Evolutionary conservation across 2,329 filamentous ascomycete species (phyloP), one percentile per base, ranked within the genome.

Genomic region (Arthrobotrys conoides): DNA sequence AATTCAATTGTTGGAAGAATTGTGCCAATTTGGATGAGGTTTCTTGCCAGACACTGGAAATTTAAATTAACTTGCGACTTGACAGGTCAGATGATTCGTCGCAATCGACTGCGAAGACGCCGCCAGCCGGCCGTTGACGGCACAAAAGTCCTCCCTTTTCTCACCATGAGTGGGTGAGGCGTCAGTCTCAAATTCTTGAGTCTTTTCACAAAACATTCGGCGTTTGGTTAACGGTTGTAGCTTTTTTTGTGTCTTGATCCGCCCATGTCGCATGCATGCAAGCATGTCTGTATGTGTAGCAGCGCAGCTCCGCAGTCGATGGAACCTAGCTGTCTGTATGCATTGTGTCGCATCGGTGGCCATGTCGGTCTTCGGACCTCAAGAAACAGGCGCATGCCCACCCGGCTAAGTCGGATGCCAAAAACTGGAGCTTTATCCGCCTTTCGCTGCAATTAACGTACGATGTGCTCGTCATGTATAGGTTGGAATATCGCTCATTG

Each of bases 331-430:
- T 20, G n/a, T 27, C 22, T 22, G n/a, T 51, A 3, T 51, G 48
- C 48, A 51, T 51, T 24, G 22, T 46, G 6, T 36, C 49, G 44
- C 36, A 51, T 33, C 51, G 53, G 53, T 59, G 53, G 33, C 51
- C 51, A 53, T 53, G 61, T 33, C 48, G 14, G 18, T 16, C 38
- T 38, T 44, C 9, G 33, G 12, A 41, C 16, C 16, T 41, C 38
- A 41, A 71, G 61, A 71, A 49, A 46, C 75, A 30, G 75, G 68
- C 53, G 68, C 38, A 59, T 61, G 63, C 51, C 63, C 55, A 30
- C 27, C 75, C 75, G 75, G 75, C 68, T 78, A 78, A 72, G 75
- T 78, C 75, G 75, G 75, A 72, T 78, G 57, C 61, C 48, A 33
- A 33, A 30, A 68, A 8, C 49, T 53, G 18, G 18, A 36, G 27